These are phyloP conservation scores for Hypoxylon sp. DNA, from an alignment of 2,329 filamentous ascomycete genomes.

Conservation along the genomic window DNA sequence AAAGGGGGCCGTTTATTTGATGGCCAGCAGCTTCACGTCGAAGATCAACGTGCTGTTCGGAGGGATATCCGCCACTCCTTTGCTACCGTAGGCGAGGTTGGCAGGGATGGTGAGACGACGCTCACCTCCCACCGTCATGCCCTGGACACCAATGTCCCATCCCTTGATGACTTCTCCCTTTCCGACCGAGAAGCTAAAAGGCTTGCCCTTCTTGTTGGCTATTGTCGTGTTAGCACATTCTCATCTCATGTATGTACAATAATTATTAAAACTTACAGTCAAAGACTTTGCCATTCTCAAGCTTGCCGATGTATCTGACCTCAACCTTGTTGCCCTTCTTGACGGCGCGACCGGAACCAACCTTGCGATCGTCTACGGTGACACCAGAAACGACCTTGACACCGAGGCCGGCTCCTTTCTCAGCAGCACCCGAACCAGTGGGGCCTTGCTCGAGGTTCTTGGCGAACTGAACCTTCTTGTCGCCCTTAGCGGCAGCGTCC, in stretches of 20 bases:
- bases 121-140: conserved; percentile 95
- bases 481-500: conserved; percentile 64
- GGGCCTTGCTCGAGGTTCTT: conserved; percentile 99
- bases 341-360: conserved; percentile 83
- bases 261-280: conserved; percentile 73
- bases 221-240: conserved; percentile 43
- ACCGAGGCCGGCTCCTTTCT: conserved; percentile 69
- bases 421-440: conserved; percentile 72
- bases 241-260: conserved; percentile 61
- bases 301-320: conserved; percentile 99
- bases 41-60: conserved; percentile 92
- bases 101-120: conserved; percentile 91
- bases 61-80: conserved; percentile 85
- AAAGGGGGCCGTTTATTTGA: conserved; percentile 70
- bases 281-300: conserved; percentile 93
- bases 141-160: conserved; percentile 93
- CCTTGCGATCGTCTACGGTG: conserved; percentile 94
- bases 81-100: conserved; percentile 88
- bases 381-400: conserved; percentile 89
- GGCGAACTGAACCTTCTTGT: conserved; percentile 98
- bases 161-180: conserved; percentile 98
- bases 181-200: conserved; percentile 95
- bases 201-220: conserved; percentile 99
- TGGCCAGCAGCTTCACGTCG: conserved; percentile 87
- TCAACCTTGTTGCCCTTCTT: conserved; percentile 92